Conservation (phyloP, 495 filamentous ascomycete genomes). For the Annulohypoxylon nitens region DNA sequence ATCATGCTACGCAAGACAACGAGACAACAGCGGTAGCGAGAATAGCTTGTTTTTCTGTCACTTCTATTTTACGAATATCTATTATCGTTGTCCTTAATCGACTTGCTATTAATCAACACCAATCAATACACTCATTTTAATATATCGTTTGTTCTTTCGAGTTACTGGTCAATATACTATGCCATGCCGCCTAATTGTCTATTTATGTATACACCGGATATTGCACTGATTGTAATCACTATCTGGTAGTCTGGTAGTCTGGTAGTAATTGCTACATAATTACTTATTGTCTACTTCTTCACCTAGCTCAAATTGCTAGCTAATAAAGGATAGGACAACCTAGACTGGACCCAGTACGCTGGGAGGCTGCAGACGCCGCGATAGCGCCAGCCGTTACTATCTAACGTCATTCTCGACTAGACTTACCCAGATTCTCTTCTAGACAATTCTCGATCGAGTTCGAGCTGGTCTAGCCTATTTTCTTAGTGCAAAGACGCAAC, state of each 20-base stretch:
- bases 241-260: neutral
- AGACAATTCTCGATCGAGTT: slow-evolving; percentile 16
- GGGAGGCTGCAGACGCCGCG: slow-evolving; percentile 26
- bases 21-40: slow-evolving; percentile 20
- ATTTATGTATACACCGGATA: slow-evolving; percentile 19
- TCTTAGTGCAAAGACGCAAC: slow-evolving; percentile 2
- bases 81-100: slow-evolving; percentile 8
- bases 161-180: slow-evolving; percentile 7
- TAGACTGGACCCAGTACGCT: slow-evolving; percentile 12
- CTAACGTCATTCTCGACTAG: slow-evolving; percentile 32
- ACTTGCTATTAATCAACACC: slow-evolving; percentile 1
- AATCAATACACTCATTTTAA: slow-evolving; percentile 16
- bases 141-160: neutral
- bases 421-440: slow-evolving; percentile 15
- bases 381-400: slow-evolving; percentile 22
- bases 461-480: neutral
- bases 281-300: neutral
- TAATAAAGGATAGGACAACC: slow-evolving; percentile 5
- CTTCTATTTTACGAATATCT: slow-evolving; percentile 7
- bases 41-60: slow-evolving; percentile 33
- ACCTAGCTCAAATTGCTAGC: neutral
- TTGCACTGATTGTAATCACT: neutral
- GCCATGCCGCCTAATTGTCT: slow-evolving; percentile 10
- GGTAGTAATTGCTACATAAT: neutral
- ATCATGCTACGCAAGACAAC: slow-evolving; percentile 42